Evolutionary conservation across 257 asterid species (phyloP).

Genomic region (Solanum clarkiae): DNA sequence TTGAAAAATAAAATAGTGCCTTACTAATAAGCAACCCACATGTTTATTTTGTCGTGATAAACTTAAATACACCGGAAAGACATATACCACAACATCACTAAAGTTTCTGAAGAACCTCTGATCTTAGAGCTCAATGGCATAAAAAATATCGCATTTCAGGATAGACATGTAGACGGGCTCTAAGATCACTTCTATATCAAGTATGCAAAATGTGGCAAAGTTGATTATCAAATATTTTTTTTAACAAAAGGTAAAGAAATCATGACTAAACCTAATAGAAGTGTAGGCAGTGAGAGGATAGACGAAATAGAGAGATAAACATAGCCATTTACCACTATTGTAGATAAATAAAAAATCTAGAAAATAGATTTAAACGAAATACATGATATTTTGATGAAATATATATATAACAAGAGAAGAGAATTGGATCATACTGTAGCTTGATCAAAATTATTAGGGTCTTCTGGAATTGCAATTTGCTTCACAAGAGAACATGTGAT

Average conservation of each 20-base stretch:
- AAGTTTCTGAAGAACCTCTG: not conserved
- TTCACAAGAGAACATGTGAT: too few species aligned
- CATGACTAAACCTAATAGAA: not conserved
- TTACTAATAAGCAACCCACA: too few species aligned
- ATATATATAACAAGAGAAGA: not conserved
- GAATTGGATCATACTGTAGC: constrained; percentile 44
- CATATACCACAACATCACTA: not conserved
- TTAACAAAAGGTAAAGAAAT: not conserved
- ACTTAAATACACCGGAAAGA: not conserved
- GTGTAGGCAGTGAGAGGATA: not conserved
- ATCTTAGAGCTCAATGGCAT: not conserved
- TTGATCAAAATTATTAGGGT: constrained; percentile 81
- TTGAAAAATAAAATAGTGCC: too few species aligned
- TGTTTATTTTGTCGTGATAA: not conserved
- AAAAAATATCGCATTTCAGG: not conserved
- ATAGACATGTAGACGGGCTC: not conserved
- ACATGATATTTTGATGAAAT: not conserved
- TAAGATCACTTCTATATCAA: not conserved
- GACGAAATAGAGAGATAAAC: not conserved
- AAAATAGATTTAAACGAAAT: not conserved
- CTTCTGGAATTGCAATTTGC: constrained; percentile 45
- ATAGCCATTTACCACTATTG: not conserved
- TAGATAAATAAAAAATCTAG: not conserved
- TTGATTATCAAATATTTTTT: not conserved
- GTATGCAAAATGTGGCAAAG: not conserved